Evolutionary conservation across 805 yeast species (phyloP).

Genomic region (Starmerella kuoi): DNA sequence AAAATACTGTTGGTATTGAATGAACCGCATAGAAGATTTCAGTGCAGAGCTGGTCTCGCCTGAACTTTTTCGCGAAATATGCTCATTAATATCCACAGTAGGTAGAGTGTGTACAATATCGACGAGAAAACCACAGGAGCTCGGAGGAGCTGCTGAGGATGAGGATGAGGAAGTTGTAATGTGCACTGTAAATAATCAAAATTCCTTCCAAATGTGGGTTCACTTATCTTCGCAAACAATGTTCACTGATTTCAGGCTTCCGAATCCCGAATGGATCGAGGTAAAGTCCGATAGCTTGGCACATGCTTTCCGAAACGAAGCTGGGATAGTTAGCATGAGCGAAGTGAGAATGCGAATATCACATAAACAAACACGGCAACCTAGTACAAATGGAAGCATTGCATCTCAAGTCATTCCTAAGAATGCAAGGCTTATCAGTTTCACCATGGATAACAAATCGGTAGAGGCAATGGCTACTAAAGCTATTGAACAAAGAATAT

Average conservation of each 20-base stretch:
- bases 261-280: conserved; percentile 12
- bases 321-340: conserved; percentile 22
- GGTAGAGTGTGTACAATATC: conserved; percentile 10
- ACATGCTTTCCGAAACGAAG: conserved; percentile 31
- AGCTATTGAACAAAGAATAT: conserved; percentile 36
- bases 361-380: conserved; percentile 29
- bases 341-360: conserved; percentile 22
- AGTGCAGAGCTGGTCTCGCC: conserved; percentile 14
- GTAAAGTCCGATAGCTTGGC: conserved; percentile 30
- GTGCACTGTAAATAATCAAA: conserved; percentile 6
- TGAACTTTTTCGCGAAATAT: conserved; percentile 16
- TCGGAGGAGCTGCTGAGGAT: conserved; percentile 2
- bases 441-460: conserved; percentile 39
- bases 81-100: conserved; percentile 13
- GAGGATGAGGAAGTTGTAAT: conserved; percentile 9
- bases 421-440: conserved; percentile 10
- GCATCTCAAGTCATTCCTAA: conserved; percentile 6
- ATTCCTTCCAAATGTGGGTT: conserved; percentile 20
- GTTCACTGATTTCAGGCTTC: conserved; percentile 7
- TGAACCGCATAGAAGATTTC: conserved; percentile 15
- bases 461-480: conserved; percentile 33
- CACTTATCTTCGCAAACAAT: conserved; percentile 14
- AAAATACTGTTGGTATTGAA: too few species aligned
- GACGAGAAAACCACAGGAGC: not conserved
- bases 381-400: conserved; percentile 13